These are phyloP conservation scores for Bruguiera gymnorhiza DNA, from an alignment of 345 rosid species.

Conservation along the genomic window DNA sequence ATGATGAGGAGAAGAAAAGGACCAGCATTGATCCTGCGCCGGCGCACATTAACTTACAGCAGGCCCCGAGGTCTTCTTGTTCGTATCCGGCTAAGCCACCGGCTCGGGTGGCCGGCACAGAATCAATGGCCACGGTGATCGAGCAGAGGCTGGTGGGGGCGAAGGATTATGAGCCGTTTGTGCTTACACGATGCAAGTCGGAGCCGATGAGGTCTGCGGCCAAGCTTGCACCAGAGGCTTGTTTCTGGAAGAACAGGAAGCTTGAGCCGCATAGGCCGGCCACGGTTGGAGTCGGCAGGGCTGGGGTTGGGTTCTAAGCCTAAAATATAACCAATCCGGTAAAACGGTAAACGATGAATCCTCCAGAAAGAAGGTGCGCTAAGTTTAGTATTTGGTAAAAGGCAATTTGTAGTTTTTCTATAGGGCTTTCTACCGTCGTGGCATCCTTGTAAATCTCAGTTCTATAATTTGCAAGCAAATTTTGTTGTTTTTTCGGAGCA, in stretches of 20 bases:
- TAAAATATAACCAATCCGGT: too few species aligned
- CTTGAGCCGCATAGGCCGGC: conserved; percentile 72
- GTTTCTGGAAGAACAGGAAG: conserved; percentile 91
- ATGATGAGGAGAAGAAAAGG: conserved; percentile 46
- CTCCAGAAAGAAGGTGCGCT: not conserved
- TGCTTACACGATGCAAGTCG: conserved; percentile 82
- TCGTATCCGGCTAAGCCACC: conserved; percentile 54
- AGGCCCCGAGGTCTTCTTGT: conserved; percentile 49
- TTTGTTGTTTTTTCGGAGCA: too few species aligned
- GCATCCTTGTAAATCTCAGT: conserved; percentile 25
- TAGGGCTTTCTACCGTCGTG: not conserved
- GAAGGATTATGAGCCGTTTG: conserved; percentile 60
- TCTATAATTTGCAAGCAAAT: not conserved
- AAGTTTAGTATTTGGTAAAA: conserved; percentile 22
- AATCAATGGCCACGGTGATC: conserved; percentile 41
- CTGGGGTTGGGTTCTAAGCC: conserved; percentile 44
- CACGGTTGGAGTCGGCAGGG: conserved; percentile 59
- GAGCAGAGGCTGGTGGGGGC: conserved; percentile 55
- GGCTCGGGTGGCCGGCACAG: conserved; percentile 21
- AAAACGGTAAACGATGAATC: too few species aligned
- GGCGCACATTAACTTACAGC: conserved; percentile 26
- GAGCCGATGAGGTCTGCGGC: conserved; percentile 72
- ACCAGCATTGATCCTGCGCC: conserved; percentile 40
- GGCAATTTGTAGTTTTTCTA: not conserved
- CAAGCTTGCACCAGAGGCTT: conserved; percentile 66